These are phyloP conservation scores for Strobilomyces confusus DNA, from an alignment of 768 basidiomycete genomes.

Conservation along the genomic window DNA sequence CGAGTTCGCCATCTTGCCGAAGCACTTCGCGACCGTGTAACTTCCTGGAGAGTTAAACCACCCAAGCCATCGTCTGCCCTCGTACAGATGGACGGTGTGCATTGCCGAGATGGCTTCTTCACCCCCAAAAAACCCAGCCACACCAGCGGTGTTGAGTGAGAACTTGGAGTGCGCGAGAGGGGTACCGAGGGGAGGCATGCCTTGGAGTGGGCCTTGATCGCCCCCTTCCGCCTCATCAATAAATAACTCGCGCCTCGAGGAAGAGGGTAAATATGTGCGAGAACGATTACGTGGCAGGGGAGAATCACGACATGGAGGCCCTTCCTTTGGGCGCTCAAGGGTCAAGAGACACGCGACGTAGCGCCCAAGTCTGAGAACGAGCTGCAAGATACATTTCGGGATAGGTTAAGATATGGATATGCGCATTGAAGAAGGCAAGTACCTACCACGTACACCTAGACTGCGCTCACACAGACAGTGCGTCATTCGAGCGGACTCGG, in stretches of 20 bases:
- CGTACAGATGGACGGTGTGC: constrained; percentile 7
- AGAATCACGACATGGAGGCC: too few relatives aligned
- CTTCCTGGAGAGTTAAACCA: constrained; percentile 37
- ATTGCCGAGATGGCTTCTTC: constrained; percentile 36
- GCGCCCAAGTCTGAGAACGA: too few relatives aligned
- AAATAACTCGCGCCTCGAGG: not conserved
- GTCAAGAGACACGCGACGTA: too few relatives aligned
- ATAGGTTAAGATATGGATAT: too few relatives aligned
- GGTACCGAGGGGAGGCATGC: constrained; percentile 10
- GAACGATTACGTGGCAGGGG: too few relatives aligned
- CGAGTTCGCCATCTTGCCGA: constrained; percentile 29
- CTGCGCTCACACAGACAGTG: too few relatives aligned
- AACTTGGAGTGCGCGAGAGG: constrained; percentile 13
- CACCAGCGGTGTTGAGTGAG: constrained; percentile 27
- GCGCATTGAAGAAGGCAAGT: too few relatives aligned
- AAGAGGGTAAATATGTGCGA: not conserved
- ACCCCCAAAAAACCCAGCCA: constrained; percentile 36
- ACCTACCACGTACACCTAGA: too few relatives aligned
- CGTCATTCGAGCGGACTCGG: too few relatives aligned
- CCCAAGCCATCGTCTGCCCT: constrained; percentile 31
- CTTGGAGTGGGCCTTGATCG: not conserved
- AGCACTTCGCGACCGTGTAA: constrained; percentile 30
- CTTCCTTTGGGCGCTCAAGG: too few relatives aligned
- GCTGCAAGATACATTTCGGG: too few relatives aligned
- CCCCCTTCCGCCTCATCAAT: not conserved